Evolutionary conservation across 495 filamentous ascomycete species (phyloP).

Genomic region (Penicillium paradoxum): DNA sequence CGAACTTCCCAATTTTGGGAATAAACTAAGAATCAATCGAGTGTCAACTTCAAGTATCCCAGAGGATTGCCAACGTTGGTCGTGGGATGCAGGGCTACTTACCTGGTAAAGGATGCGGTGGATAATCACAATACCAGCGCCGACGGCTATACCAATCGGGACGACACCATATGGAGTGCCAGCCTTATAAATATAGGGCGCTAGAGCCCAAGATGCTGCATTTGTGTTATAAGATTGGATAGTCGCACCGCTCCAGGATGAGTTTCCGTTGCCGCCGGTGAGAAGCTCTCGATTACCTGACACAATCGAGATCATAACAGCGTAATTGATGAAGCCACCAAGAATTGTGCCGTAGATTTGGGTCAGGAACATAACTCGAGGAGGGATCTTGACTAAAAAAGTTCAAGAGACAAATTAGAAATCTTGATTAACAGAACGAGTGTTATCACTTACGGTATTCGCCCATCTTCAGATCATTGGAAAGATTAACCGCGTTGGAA

Average conservation of each 20-base stretch:
- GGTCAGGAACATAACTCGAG: conserved; percentile 37
- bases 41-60: neutral
- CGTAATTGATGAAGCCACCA: conserved; percentile 45
- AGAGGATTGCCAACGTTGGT: neutral
- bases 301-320: conserved; percentile 45
- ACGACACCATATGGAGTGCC: conserved; percentile 36
- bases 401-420: neutral
- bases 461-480: conserved; percentile 36
- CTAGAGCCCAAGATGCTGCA: conserved; percentile 43
- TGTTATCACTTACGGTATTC: conserved; percentile 27
- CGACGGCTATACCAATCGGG: conserved; percentile 43
- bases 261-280: conserved; percentile 32
- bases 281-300: conserved; percentile 33
- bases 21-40: conserved; percentile 18
- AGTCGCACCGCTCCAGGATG: conserved; percentile 45
- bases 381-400: conserved; percentile 40
- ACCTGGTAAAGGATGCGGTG: conserved; percentile 41
- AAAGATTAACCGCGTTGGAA: conserved; percentile 27
- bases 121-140: conserved; percentile 30
- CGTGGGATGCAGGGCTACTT: conserved; percentile 2
- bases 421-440: neutral
- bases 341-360: conserved; percentile 44
- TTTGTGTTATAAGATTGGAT: conserved; percentile 38
- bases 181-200: conserved; percentile 35
- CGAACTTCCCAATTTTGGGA: conserved; percentile 26